These are phyloP conservation scores for Fraxinus floribunda DNA, from an alignment of 305 asterid genomes.

Conservation along the genomic window DNA sequence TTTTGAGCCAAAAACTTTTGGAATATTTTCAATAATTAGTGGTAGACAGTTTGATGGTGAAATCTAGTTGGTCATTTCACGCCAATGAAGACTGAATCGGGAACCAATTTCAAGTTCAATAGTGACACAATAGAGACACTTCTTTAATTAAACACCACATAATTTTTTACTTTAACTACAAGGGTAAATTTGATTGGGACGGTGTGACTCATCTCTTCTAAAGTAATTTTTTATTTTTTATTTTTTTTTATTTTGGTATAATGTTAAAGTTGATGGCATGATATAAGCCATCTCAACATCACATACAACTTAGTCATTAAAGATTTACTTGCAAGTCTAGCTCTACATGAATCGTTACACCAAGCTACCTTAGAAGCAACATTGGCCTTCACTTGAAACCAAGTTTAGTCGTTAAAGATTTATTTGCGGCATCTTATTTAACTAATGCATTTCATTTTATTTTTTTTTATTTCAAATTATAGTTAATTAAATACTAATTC, in stretches of 20 bases:
- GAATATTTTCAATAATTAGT: neutral
- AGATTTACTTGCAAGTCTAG: too few relatives aligned
- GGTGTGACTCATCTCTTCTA: neutral
- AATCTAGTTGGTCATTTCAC: slow-evolving; percentile 10
- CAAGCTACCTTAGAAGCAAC: too few relatives aligned
- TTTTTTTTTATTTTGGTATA: too few relatives aligned
- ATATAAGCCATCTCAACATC: neutral
- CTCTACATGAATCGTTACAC: too few relatives aligned
- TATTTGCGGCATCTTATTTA: too few relatives aligned
- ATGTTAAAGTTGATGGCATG: neutral
- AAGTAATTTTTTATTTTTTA: neutral
- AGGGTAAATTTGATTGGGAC: neutral
- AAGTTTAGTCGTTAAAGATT: too few relatives aligned
- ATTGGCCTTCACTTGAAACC: too few relatives aligned
- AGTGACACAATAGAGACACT: neutral
- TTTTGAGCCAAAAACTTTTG: neutral
- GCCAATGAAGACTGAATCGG: neutral
- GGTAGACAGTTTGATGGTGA: slow-evolving; percentile 10
- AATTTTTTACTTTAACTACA: neutral
- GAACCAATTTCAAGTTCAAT: neutral
- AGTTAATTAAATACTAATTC: too few relatives aligned
- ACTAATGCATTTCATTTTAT: too few relatives aligned
- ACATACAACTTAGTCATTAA: too few relatives aligned
- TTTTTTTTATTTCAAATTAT: too few relatives aligned
- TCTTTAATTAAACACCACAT: neutral